These are phyloP conservation scores for Przewalskia tangutica DNA, from an alignment of 257 asterid genomes.

Conservation along the genomic window DNA sequence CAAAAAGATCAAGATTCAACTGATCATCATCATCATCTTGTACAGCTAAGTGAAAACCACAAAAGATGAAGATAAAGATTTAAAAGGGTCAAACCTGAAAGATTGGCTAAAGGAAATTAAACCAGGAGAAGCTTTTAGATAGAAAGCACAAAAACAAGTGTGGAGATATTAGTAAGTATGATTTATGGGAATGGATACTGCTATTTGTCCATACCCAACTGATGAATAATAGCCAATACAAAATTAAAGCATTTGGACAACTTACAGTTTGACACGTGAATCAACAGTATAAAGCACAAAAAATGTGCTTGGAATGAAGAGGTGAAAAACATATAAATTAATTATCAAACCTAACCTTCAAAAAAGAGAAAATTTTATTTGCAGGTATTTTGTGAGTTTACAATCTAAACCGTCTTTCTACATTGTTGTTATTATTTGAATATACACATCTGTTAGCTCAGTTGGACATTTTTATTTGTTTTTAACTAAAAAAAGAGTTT, in stretches of 20 bases:
- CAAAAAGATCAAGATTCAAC: neutral
- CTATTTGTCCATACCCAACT: neutral
- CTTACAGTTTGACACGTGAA: neutral
- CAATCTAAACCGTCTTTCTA: too few species aligned
- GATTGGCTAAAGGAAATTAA: neutral
- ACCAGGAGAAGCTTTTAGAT: neutral
- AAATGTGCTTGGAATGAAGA: neutral
- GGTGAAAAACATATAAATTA: too few species aligned
- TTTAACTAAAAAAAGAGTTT: neutral
- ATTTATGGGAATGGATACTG: neutral
- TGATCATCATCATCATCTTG: neutral
- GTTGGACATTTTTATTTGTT: neutral
- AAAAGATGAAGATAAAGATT: neutral
- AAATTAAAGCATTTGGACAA: neutral
- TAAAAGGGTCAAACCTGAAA: slow-evolving; percentile 10
- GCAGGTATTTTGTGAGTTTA: too few species aligned
- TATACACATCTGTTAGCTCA: neutral
- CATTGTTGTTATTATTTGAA: too few species aligned
- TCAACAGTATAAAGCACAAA: neutral
- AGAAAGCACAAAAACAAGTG: neutral
- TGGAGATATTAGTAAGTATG: neutral
- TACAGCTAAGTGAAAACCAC: neutral
- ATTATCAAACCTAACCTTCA: neutral
- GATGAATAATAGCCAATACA: neutral
- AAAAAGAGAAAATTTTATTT: too few species aligned